Percentiles rank a stretch among this genome's conserved stretches.
These are phyloP conservation scores for Phytophthora sp. DNA, from an alignment of 352 stramenopile species.

Conservation along the genomic window DNA sequence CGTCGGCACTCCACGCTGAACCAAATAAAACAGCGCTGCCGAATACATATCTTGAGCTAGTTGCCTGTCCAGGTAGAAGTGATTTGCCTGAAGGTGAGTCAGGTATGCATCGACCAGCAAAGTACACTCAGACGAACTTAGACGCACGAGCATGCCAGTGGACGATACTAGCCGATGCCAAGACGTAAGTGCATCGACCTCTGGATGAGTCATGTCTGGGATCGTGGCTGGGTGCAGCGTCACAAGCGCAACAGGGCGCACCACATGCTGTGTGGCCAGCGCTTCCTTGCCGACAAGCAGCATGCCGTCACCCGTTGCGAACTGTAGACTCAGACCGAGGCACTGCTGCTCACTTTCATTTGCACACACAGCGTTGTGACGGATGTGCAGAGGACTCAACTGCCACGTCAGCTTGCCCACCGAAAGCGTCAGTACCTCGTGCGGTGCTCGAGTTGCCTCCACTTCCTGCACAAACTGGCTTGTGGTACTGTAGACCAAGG, in stretches of 20 bases:
- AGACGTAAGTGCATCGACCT: constrained; percentile 21
- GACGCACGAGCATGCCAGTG: constrained; percentile 34
- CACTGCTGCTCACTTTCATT: constrained; percentile 33
- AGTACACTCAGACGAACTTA: constrained; percentile 22
- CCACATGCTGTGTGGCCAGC: constrained; percentile 28
- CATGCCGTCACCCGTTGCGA: constrained; percentile 24
- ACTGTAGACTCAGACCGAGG: constrained; percentile 42
- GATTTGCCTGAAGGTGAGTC: constrained; percentile 34
- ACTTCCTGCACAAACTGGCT: constrained; percentile 25
- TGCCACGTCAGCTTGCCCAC: constrained; percentile 54
- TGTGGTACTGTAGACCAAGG: constrained; percentile 36
- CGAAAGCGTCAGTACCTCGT: constrained; percentile 45
- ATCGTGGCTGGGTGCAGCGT: constrained; percentile 32
- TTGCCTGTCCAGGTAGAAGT: constrained; percentile 38
- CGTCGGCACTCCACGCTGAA: constrained; percentile 50
- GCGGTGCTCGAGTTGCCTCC: constrained; percentile 9
- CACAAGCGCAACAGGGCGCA: constrained; percentile 19
- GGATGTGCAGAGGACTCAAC: constrained; percentile 33
- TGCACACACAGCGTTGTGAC: constrained; percentile 33
- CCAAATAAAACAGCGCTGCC: constrained; percentile 52
- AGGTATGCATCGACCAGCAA: constrained; percentile 51
- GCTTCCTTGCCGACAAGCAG: constrained; percentile 42
- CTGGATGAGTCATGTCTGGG: constrained; percentile 17
- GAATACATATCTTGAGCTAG: constrained; percentile 43
- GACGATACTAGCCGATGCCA: constrained; percentile 44